A percentile compares a stretch with the other conserved stretches of the same genome.
These are phyloP conservation scores for Porogramme epimiltina DNA, from an alignment of 1,284 basidiomycete genomes.

Conservation along the genomic window DNA sequence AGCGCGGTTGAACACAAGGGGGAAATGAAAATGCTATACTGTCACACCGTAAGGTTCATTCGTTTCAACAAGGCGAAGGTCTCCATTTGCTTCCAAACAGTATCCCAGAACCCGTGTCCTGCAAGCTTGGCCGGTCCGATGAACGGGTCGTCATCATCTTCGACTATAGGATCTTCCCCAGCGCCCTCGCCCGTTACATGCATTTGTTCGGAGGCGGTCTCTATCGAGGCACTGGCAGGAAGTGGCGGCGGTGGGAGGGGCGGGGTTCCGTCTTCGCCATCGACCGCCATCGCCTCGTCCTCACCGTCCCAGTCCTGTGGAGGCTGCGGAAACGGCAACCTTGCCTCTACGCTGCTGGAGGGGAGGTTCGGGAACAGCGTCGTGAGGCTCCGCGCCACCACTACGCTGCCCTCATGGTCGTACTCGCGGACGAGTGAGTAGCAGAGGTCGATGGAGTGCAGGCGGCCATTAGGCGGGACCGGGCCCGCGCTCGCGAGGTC, in stretches of 20 bases:
- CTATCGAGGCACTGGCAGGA: too few species aligned
- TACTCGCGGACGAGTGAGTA: constrained; percentile 8
- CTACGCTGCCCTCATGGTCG: background rate
- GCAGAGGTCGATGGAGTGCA: constrained; percentile 4
- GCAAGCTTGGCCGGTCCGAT: background rate
- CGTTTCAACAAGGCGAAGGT: constrained; percentile 4
- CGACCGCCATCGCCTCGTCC: too few species aligned
- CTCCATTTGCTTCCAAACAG: constrained; percentile 13
- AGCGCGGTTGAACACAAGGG: too few species aligned
- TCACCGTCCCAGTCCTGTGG: too few species aligned
- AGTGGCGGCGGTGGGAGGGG: too few species aligned
- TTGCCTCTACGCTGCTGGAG: too few species aligned
- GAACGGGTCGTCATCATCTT: background rate
- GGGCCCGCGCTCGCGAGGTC: background rate
- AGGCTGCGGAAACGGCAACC: too few species aligned
- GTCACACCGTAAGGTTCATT: too few species aligned
- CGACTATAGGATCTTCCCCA: background rate
- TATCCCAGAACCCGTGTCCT: constrained; percentile 5
- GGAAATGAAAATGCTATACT: too few species aligned
- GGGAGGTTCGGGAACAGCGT: constrained; percentile 8
- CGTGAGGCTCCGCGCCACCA: constrained; percentile 2
- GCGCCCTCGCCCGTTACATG: too few species aligned
- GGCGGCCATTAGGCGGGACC: background rate
- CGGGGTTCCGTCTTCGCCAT: too few species aligned
- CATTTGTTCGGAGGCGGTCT: too few species aligned